Conservation (phyloP, 805 yeast genomes). For the Candida sanyiensis region DNA sequence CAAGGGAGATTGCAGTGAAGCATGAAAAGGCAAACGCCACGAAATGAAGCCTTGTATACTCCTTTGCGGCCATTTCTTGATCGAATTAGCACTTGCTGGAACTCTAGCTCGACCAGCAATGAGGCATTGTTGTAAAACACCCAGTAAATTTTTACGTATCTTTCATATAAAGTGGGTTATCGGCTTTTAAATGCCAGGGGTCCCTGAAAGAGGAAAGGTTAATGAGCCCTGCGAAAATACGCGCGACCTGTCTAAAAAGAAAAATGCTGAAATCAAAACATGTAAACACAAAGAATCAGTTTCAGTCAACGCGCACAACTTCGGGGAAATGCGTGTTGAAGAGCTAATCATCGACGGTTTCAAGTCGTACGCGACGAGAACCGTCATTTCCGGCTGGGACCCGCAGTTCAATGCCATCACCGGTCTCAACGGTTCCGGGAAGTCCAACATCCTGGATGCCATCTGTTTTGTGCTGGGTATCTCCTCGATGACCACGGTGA, state of each 20-base stretch:
- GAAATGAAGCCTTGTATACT: constrained; percentile 32
- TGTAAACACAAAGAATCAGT: too few species aligned
- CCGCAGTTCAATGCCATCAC: constrained; percentile 95
- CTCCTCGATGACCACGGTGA: constrained; percentile 86
- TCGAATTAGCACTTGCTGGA: not conserved
- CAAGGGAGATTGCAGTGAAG: constrained; percentile 35
- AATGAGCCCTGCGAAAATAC: not conserved
- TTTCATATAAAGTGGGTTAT: constrained; percentile 70
- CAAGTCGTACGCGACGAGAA: constrained; percentile 94
- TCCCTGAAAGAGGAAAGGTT: not conserved
- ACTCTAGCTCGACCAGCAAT: not conserved
- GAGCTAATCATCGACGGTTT: constrained; percentile 96
- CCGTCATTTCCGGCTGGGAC: constrained; percentile 95
- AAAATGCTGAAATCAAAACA: not conserved
- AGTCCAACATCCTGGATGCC: constrained; percentile 93
- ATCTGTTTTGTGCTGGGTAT: constrained; percentile 98
- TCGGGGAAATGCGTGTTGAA: constrained; percentile 62
- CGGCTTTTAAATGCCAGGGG: constrained; percentile 28
- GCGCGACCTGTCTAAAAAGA: too few species aligned
- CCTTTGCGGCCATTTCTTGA: constrained; percentile 10
- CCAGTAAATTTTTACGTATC: constrained; percentile 93
- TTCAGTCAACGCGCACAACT: too few species aligned
- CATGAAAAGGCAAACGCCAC: constrained; percentile 33
- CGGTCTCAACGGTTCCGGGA: constrained; percentile 96
- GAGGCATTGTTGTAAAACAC: constrained; percentile 61